Evolutionary conservation across 371 early-diverging fungal genomes (phyloP), one percentile per base, ranked within the genome.

Genomic region (Mortierella sp.): DNA sequence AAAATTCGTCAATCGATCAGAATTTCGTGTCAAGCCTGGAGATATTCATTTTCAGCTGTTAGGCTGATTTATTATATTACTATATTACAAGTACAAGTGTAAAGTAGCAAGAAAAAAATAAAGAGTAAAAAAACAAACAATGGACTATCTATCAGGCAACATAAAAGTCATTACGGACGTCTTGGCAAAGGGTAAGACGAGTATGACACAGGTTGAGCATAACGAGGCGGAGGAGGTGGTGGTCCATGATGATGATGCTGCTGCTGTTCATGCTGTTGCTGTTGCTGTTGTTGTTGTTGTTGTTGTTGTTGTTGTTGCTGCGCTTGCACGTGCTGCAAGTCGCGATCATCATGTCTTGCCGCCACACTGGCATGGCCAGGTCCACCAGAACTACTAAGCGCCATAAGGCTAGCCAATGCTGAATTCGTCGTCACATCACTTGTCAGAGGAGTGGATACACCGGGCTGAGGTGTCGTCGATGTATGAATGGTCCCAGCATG

Each of bases 361-460:
- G 59, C 31, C 12, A 58, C 52, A 17, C 59, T 56, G 9, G 63
- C 41, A 15, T 61, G 72, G 21, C 44, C 44, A 0, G 67, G 67
- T 7, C 67, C 67, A 17, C 59, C 41, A 9, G 73, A 67, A 11
- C 53, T 41, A 19, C 80, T 67, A 58, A 81, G 54, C 28, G 83
- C 79, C 79, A 83, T 75, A 39, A 83, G 53, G 26, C 79, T 71
- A 15, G 75, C 75, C 28, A 83, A 61, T 23, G 83, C 81, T 47
- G 79, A 72, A 71, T 57, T 70, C 50, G 79, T 79, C 51, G 51
- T 76, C 37, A 37, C 56, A 44, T 60, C 67, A 46, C 51, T 55
- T 50, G 63, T 41, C 53, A 43, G 30, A 32, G 53, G 31, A 5
- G 52, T n/a, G 11, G 64, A 34, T 2, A 50, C 43, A 12, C 57